Evolutionary conservation across 164 flowering plant species (phyloP).

Genomic region (Vitis rupestris): DNA sequence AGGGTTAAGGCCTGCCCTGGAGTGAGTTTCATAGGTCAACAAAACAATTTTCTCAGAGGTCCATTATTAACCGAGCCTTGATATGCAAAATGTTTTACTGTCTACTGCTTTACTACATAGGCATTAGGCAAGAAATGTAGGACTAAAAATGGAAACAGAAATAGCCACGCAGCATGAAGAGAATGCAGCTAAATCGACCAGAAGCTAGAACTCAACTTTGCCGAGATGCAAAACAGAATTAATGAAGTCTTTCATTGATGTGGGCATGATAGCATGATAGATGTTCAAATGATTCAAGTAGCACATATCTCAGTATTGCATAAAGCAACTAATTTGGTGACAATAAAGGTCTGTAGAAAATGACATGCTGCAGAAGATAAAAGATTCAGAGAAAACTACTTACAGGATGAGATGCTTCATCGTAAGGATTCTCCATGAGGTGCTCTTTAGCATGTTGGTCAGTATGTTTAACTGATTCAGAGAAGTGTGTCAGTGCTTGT

Average conservation of each 20-base stretch:
- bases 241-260: background rate
- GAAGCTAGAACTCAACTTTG: background rate
- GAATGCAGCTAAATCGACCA: too few relatives aligned
- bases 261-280: background rate
- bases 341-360: background rate
- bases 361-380: background rate
- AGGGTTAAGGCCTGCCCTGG: background rate
- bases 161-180: too few relatives aligned
- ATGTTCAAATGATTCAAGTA: too few relatives aligned
- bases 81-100: too few relatives aligned
- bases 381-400: conserved; percentile 16
- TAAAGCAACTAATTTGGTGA: background rate
- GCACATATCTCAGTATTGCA: too few relatives aligned
- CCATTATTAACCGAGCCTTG: too few relatives aligned
- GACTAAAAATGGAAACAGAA: too few relatives aligned
- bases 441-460: conserved; percentile 22
- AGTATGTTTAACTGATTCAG: conserved; percentile 15
- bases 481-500: conserved; percentile 18
- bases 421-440: conserved; percentile 9
- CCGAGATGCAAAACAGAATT: background rate
- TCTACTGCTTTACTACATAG: too few relatives aligned
- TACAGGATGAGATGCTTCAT: conserved; percentile 30
- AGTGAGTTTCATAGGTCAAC: background rate
- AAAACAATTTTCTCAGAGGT: background rate
- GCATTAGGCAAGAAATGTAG: too few relatives aligned